Evolutionary conservation across 2,329 filamentous ascomycete genomes (phyloP), one percentile per base, ranked within the genome.

Genomic region (Stenocarpella maydis): DNA sequence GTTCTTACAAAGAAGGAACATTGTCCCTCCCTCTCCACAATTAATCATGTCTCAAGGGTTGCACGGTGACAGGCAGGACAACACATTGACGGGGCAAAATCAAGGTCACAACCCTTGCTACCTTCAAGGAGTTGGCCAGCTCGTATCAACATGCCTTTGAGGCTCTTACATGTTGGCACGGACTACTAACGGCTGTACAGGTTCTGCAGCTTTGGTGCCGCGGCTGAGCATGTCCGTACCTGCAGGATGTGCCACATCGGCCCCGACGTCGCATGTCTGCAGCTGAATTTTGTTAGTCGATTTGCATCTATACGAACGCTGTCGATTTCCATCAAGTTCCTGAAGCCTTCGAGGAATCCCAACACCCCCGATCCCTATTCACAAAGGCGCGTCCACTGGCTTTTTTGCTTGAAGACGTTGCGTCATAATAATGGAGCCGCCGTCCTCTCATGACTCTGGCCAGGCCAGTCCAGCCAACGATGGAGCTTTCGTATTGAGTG

Each of bases 401-500:
- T 10, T 28, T n/a, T 47, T 67, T 58, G 52, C 41, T 21, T 67
- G 28, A 67, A 58, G 28, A 41, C n/a, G 19, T 60, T 49, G 65
- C 65, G 65, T 58, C 65, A 67, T 67, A 26, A 67, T 67, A 26
- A 49, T 28, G 41, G 65, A 58, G 52, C 50, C 21, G 65, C 31
- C 17, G 52, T 15, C 12, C 28, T 45, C 45, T 47, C 64, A 66
- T 43, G 64, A 63, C 58, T 63, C 58, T 21, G 58, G 41, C 28
- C 58, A 49, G 58, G 28, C 58, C 43, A 63, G 41, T 49, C 58
- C 58, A 63, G 58, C 58, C 58, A 41, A 43, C 37, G 43, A 63
- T 63, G 55, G 58, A 49, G 58, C 58, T 65, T 67, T 58, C 65
- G 52, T 67, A 43, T 54, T 67, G 43, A 49, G 65, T 58, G 65